Percentiles rank a stretch among this genome's conserved stretches.
phyloP scores from a whole-genome alignment of 1,284 basidiomycete species.

The Ceratobasidium papillatum region DNA sequence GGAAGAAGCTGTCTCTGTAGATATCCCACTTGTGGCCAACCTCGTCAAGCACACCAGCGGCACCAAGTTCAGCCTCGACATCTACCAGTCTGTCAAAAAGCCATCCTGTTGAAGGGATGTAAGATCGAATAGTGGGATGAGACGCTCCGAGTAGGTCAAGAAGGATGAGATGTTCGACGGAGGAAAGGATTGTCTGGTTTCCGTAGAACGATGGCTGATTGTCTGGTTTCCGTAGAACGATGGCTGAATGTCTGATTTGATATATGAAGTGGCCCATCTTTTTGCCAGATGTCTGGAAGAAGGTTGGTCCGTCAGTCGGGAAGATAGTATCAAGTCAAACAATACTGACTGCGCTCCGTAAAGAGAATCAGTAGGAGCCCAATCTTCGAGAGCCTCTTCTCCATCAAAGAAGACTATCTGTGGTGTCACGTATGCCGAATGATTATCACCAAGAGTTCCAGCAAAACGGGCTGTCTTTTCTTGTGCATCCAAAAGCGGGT shows the following conservation, averaged over 20 bases:
- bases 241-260: slow-evolving; percentile 63
- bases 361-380: slow-evolving; percentile 90
- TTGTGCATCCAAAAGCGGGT: slow-evolving; percentile 69
- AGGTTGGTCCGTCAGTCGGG: not conserved
- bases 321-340: not conserved
- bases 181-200: slow-evolving; percentile 67
- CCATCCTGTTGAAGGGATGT: slow-evolving; percentile 90
- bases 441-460: slow-evolving; percentile 70
- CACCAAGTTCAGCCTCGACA: slow-evolving; percentile 69
- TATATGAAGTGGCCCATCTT: slow-evolving; percentile 78
- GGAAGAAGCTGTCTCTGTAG: slow-evolving; percentile 65
- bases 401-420: slow-evolving; percentile 98
- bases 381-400: slow-evolving; percentile 93
- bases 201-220: slow-evolving; percentile 67
- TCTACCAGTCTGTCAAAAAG: slow-evolving; percentile 77
- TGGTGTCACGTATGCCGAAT: slow-evolving; percentile 81
- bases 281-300: slow-evolving; percentile 78
- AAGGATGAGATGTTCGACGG: slow-evolving; percentile 88
- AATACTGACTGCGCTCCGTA: slow-evolving; percentile 85
- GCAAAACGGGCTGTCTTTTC: slow-evolving; percentile 63
- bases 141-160: slow-evolving; percentile 87
- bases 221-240: slow-evolving; percentile 63
- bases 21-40: slow-evolving; percentile 52
- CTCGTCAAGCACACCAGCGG: slow-evolving; percentile 65
- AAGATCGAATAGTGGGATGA: slow-evolving; percentile 76